These are phyloP conservation scores for Ogataea parapolymorpha DNA, from an alignment of 805 yeast genomes.

Conservation along the genomic window DNA sequence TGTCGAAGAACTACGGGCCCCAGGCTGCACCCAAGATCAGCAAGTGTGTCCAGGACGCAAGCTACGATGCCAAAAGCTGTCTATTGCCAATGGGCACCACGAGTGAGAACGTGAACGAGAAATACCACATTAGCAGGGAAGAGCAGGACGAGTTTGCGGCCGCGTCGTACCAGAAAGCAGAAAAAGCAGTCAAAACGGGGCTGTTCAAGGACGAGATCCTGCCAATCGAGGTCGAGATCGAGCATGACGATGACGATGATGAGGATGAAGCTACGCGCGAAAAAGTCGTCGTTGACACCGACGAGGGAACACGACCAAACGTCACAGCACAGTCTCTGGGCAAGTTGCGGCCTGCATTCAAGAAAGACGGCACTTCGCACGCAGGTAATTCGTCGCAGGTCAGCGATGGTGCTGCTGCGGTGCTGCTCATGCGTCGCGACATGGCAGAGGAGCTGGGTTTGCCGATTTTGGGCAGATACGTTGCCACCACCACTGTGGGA, in stretches of 20 bases:
- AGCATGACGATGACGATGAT: slow-evolving; percentile 51
- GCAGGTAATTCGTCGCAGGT: slow-evolving; percentile 98
- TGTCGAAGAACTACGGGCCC: slow-evolving; percentile 89
- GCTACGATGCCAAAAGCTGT: slow-evolving; percentile 63
- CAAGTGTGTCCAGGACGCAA: slow-evolving; percentile 38
- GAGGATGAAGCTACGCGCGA: slow-evolving; percentile 41
- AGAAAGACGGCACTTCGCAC: slow-evolving; percentile 77
- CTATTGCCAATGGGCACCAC: slow-evolving; percentile 96
- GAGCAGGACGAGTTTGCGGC: slow-evolving; percentile 92
- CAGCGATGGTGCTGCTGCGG: slow-evolving; percentile 94
- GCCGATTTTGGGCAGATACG: slow-evolving; percentile 74
- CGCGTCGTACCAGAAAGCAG: slow-evolving; percentile 80
- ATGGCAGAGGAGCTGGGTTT: slow-evolving; percentile 72
- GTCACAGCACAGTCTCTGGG: slow-evolving; percentile 75
- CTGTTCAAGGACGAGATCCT: slow-evolving; percentile 85
- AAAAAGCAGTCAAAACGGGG: slow-evolving; percentile 63
- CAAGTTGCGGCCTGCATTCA: slow-evolving; percentile 85
- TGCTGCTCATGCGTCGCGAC: slow-evolving; percentile 77
- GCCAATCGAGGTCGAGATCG: slow-evolving; percentile 65
- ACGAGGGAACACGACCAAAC: slow-evolving; percentile 84
- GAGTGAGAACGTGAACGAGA: slow-evolving; percentile 81
- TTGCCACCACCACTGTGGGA: slow-evolving; percentile 78
- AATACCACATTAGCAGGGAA: slow-evolving; percentile 59
- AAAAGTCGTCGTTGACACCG: slow-evolving; percentile 30
- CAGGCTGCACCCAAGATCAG: slow-evolving; percentile 64